phyloP scores from a whole-genome alignment of 441 rosid species.

The Pelargonium australe region DNA sequence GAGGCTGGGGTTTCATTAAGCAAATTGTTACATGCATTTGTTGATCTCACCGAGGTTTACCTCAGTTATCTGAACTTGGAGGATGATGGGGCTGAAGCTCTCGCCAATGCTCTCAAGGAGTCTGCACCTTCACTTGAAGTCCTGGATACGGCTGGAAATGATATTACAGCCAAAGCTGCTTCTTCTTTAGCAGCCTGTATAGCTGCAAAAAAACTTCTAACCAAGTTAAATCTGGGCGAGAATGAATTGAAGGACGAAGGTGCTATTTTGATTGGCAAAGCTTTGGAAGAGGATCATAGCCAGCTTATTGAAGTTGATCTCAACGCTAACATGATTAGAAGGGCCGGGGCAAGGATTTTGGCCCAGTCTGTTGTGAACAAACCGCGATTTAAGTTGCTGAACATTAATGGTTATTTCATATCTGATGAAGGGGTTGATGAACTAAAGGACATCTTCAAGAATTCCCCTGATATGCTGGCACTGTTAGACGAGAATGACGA shows the following conservation, averaged over 20 bases:
- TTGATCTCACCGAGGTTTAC: slow-evolving; percentile 60
- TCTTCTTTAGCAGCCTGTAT: slow-evolving; percentile 56
- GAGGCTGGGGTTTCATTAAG: slow-evolving; percentile 75
- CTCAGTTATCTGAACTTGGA: slow-evolving; percentile 82
- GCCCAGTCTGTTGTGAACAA: slow-evolving; percentile 58
- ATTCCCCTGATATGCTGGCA: slow-evolving; percentile 52
- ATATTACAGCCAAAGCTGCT: slow-evolving; percentile 64
- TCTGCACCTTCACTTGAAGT: slow-evolving; percentile 66
- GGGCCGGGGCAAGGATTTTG: slow-evolving; percentile 62
- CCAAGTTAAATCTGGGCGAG: slow-evolving; percentile 73
- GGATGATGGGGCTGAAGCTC: slow-evolving; percentile 63
- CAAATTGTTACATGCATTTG: slow-evolving; percentile 49
- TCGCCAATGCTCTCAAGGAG: slow-evolving; percentile 57
- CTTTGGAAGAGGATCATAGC: slow-evolving; percentile 51
- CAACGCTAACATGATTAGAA: slow-evolving; percentile 50
- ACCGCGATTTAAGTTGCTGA: slow-evolving; percentile 62
- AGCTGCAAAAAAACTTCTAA: slow-evolving; percentile 45
- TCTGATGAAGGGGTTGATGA: slow-evolving; percentile 91
- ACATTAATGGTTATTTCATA: slow-evolving; percentile 65
- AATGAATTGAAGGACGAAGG: slow-evolving; percentile 94
- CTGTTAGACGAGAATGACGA: slow-evolving; percentile 68
- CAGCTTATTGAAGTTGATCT: slow-evolving; percentile 60
- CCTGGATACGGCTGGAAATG: slow-evolving; percentile 89
- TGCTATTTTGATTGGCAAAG: slow-evolving; percentile 53
- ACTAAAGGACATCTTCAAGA: slow-evolving; percentile 60